Percentiles rank a stretch among this genome's conserved stretches.
These are phyloP conservation scores for Puccinia hordei DNA, from an alignment of 1,284 basidiomycete genomes.

Conservation along the genomic window DNA sequence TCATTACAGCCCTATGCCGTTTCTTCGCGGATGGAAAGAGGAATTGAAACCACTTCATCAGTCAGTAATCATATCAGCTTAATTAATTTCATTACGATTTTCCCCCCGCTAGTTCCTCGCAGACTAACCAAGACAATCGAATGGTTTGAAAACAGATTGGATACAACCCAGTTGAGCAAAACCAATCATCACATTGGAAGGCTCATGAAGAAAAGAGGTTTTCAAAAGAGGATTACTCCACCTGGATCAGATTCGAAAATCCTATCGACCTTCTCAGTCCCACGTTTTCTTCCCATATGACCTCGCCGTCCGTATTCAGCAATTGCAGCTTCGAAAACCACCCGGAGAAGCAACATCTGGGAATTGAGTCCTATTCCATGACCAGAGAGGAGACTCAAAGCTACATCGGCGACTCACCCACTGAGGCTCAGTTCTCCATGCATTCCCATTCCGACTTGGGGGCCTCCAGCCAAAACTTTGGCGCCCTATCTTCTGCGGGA, in stretches of 20 bases:
- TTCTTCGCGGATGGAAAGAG: conserved; percentile 16
- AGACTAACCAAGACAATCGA: neutral
- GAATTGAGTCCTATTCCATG: neutral
- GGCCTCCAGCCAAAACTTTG: conserved; percentile 2
- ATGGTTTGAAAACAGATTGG: conserved; percentile 8
- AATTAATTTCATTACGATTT: neutral
- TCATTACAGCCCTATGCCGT: conserved; percentile 4
- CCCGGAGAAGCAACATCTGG: neutral
- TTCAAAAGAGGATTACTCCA: conserved; percentile 26
- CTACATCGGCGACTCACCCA: conserved; percentile 6
- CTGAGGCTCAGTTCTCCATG: neutral
- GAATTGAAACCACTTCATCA: conserved; percentile 30
- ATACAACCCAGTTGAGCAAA: conserved; percentile 8
- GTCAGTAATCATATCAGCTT: neutral
- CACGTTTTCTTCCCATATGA: neutral
- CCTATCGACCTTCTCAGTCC: conserved; percentile 25
- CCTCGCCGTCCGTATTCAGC: conserved; percentile 14
- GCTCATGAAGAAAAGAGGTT: conserved; percentile 2
- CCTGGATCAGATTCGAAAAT: conserved; percentile 35
- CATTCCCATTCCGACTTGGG: conserved; percentile 1
- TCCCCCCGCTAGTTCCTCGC: too few species aligned
- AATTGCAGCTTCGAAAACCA: neutral
- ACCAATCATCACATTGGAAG: conserved; percentile 2
- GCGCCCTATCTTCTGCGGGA: neutral
- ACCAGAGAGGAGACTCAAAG: conserved; percentile 26